Base-by-base conservation (phyloP, 805 yeast species). In the Jamesozyma jinghongensis region DNA sequence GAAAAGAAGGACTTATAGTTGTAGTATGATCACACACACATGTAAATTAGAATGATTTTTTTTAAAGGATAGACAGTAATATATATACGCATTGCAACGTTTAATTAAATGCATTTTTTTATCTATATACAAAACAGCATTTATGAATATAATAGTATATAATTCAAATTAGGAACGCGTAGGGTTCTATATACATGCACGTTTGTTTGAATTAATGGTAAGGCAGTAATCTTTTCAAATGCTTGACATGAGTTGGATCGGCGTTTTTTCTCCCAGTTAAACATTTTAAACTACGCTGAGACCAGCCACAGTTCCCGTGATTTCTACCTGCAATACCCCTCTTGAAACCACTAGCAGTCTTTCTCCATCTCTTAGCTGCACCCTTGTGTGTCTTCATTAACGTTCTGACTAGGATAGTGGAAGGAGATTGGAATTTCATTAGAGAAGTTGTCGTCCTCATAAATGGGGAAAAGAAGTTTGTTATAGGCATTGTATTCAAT, bases 261-360 rank as follows among this genome's bases (percentile, higher is more conserved):
- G 78, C 85, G 50, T 64, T 57, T 6, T 70, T 75, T 50, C 71
- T 81, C 25, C 77, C 81, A 49, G 77, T 74, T 62, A 81, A 69
- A 52, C 71, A 71, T 45, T 75, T 67, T 54, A 82, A 63, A 19
- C 74, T 69, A 38, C 79, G 70, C 32, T 74, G 66, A 26, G 87
- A 73, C 81, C 92, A 88, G 18, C 95, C 88, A 1, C 87, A 85
- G 56, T 88, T 88, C 38, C 97, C 96, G 60, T 88, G 97, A 50
- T 84, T 82, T 67, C 95, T 76, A 10, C 95, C 94, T 17, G 94
- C 82, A 52, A 78, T 76, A 47, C 73, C 88, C 57, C 85, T 68
- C 51, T 78, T 74, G 63, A 70, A 80, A n/a, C 76, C 74, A 34
- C 68, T 67, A 2, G 83, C 85, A 4, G 83, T 81, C 53, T 77